phyloP scores from a whole-genome alignment of 805 yeast genomes.

The Wickerhamomyces bovis region DNA sequence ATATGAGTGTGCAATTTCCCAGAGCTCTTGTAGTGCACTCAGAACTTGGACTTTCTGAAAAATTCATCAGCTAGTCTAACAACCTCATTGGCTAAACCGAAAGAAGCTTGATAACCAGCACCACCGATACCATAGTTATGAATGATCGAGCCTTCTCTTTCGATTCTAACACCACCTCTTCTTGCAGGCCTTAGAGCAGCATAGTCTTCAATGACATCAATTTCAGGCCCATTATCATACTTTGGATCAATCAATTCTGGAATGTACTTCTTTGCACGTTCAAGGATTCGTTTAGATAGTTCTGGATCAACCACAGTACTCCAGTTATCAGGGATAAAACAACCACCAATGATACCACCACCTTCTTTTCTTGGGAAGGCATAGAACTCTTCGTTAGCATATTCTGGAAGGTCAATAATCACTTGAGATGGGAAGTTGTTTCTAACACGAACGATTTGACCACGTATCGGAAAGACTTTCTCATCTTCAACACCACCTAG shows the following conservation, averaged over 20 bases:
- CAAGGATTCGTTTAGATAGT: conserved; percentile 39
- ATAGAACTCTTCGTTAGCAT: conserved; percentile 43
- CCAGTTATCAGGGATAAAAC: conserved; percentile 27
- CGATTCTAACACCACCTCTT: conserved; percentile 51
- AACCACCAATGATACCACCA: conserved; percentile 64
- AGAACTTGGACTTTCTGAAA: conserved; percentile 20
- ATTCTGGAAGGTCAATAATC: conserved; percentile 30
- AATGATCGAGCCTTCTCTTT: conserved; percentile 36
- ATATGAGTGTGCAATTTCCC: too few relatives aligned
- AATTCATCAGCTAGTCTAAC: conserved; percentile 29
- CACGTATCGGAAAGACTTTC: conserved; percentile 46
- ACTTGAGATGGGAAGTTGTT: conserved; percentile 22
- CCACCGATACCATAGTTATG: conserved; percentile 74
- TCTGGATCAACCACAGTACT: conserved; percentile 33
- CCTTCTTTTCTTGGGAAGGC: conserved; percentile 71
- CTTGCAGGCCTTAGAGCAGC: conserved; percentile 70
- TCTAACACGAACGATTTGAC: conserved; percentile 44
- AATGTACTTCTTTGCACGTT: conserved; percentile 20
- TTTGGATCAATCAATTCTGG: conserved; percentile 28
- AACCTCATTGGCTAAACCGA: conserved; percentile 52
- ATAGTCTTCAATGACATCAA: conserved; percentile 44
- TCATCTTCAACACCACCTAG: conserved; percentile 42
- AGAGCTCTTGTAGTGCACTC: too few relatives aligned
- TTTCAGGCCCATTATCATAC: conserved; percentile 27
- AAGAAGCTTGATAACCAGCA: conserved; percentile 71